Base-by-base conservation (phyloP, 2,329 filamentous ascomycete species). In the Botrytis elliptica region DNA sequence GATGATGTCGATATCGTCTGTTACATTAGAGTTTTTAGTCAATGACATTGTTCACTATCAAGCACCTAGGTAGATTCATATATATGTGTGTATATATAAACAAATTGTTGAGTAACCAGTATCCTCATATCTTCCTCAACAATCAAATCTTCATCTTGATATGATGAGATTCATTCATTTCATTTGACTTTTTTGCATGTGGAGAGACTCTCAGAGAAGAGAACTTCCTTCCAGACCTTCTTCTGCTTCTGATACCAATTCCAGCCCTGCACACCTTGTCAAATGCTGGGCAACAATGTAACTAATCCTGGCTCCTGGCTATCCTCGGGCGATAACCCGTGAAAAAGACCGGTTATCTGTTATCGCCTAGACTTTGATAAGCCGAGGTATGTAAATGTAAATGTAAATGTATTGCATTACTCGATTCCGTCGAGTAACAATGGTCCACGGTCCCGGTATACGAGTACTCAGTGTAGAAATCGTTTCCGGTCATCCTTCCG, bases 331-430 rank as follows among this genome's bases (percentile, higher is more conserved):
- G 29, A 46, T 42, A 44, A 62, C 33, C 25, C 36, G 55, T 29
- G 4, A 3, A 20, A 71, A 57, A 16, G 18, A 29, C 33, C 60
- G 25, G 44, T 52, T 71, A 71, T 71, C 70, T 71, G 52, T 70
- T 71, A 71, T 71, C 70, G 70, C 70, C 70, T 57, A 71, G 60
- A 42, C 36, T n/a, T 44, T 33, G 59, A 57, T 66, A 42, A 52
- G 46, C 70, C 70, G 70, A 71, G 70, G 70, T 18, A 57, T 57
- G n/a, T 3, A 57, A 29, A 57, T 55, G 52, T 29, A 33, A 29
- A 57, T 55, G 52, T 29, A 33, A 33, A 33, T 33, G 52, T 29
- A 29, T 55, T 16, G n/a, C 62, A 71, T 64, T 62, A 65, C 62
- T 65, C 60, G 46, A 65, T 33, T 8, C 4, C 36, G 46, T 55